These are phyloP conservation scores for Lipomyces lipofer DNA, from an alignment of 805 yeast genomes.

Conservation along the genomic window DNA sequence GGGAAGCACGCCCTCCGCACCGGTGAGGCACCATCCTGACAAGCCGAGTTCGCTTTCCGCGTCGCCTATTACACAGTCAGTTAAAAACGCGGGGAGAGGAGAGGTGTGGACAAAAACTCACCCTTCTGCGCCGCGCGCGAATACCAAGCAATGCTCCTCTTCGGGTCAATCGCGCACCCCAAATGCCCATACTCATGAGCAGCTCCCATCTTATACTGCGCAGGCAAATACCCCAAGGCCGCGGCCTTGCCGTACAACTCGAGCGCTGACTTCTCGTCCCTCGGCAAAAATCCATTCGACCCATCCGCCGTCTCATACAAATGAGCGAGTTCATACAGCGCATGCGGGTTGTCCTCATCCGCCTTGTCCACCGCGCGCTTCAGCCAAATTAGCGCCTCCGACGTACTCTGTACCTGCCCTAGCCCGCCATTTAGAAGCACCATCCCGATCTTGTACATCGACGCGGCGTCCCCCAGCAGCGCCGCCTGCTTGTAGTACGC, in stretches of 20 bases:
- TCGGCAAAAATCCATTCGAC: slow-evolving; percentile 27
- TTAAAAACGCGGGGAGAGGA: no score
- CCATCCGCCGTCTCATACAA: slow-evolving; percentile 48
- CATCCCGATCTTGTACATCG: slow-evolving; percentile 76
- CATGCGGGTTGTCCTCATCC: slow-evolving; percentile 52
- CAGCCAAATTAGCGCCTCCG: slow-evolving; percentile 54
- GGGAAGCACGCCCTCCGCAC: slow-evolving; percentile 58
- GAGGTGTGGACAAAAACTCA: no score
- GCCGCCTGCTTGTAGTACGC: slow-evolving; percentile 62
- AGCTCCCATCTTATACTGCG: slow-evolving; percentile 70
- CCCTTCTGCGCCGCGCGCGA: slow-evolving; percentile 61
- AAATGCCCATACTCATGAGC: slow-evolving; percentile 70
- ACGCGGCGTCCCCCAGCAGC: slow-evolving; percentile 57
- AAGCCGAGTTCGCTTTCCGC: slow-evolving; percentile 69
- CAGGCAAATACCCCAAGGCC: slow-evolving; percentile 57
- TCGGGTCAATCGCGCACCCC: slow-evolving; percentile 53
- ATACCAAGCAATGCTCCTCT: slow-evolving; percentile 72
- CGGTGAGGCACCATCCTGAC: slow-evolving; percentile 80
- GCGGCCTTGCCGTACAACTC: slow-evolving; percentile 61
- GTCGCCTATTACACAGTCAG: no score
- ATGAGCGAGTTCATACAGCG: slow-evolving; percentile 58
- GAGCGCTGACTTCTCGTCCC: slow-evolving; percentile 46
- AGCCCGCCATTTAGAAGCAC: slow-evolving; percentile 54
- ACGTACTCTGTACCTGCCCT: slow-evolving; percentile 44
- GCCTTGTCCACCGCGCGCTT: slow-evolving; percentile 50